These are phyloP conservation scores for Grosmannia huntii DNA, from an alignment of 2,329 filamentous ascomycete species.

Conservation along the genomic window DNA sequence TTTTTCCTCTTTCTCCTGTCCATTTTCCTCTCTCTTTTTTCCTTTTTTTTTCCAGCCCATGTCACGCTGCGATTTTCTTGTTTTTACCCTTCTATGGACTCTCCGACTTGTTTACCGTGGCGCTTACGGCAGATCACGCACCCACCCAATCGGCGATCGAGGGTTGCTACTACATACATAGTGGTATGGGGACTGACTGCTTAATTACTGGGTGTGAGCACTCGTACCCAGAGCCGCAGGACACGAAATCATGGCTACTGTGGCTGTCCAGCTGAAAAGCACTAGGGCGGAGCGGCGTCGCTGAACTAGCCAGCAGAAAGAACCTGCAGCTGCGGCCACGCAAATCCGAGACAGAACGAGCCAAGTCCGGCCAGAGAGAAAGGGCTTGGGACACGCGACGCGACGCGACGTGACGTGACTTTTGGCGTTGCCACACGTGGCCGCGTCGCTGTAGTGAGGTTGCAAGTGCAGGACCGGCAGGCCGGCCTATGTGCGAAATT, in stretches of 20 bases:
- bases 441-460: not conserved
- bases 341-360: not conserved
- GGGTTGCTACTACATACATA: not conserved
- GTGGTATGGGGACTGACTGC: too few species aligned
- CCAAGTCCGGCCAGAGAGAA: too few species aligned
- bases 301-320: not conserved
- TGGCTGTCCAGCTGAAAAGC: not conserved
- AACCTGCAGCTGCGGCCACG: not conserved
- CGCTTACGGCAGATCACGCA: conserved; percentile 8
- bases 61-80: not conserved
- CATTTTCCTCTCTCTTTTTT: not conserved
- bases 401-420: conserved; percentile 9
- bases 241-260: not conserved
- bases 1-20: not conserved
- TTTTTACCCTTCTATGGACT: not conserved
- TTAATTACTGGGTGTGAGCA: not conserved
- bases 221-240: too few species aligned
- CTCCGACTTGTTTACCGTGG: not conserved
- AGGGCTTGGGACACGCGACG: conserved; percentile 2
- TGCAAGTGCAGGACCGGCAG: not conserved
- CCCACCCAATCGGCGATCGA: not conserved
- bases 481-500: not conserved
- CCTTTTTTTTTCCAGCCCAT: too few species aligned
- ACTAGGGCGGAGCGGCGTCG: not conserved
- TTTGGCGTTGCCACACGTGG: not conserved